Conservation (phyloP, 176 grass and related monocot genomes). For the Bromus sterilis region DNA sequence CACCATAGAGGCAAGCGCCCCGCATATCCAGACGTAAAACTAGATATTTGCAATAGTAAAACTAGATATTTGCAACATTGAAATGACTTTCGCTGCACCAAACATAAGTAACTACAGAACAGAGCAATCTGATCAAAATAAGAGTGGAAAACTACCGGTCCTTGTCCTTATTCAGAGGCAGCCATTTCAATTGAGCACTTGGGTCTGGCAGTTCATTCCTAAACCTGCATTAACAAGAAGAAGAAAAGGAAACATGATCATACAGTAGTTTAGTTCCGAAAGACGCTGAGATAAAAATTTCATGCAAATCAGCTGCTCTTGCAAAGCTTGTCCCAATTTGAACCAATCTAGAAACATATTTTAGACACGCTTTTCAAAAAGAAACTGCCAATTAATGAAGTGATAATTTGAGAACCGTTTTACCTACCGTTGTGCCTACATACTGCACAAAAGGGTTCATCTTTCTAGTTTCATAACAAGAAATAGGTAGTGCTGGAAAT, state of each 20-base stretch:
- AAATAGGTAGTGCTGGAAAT: not conserved
- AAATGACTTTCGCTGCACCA: not conserved
- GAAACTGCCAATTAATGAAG: not conserved
- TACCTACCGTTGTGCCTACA: not conserved
- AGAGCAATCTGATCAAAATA: not conserved
- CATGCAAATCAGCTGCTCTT: slow-evolving; percentile 17
- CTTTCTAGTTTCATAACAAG: not conserved
- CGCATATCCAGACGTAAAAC: not conserved
- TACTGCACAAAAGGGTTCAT: not conserved
- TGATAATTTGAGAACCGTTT: not conserved
- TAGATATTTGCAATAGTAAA: not conserved
- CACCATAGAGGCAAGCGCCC: not conserved
- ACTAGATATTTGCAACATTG: not conserved
- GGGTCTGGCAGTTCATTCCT: slow-evolving; percentile 94
- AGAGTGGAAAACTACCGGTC: slow-evolving; percentile 51
- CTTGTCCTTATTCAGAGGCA: slow-evolving; percentile 88
- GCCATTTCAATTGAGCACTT: slow-evolving; percentile 72
- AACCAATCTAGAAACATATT: not conserved
- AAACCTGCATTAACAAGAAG: slow-evolving; percentile 48
- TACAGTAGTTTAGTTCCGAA: not conserved
- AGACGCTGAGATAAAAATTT: not conserved
- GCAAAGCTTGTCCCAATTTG: not conserved
- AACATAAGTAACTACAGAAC: not conserved
- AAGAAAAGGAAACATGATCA: not conserved
- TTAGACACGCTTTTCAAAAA: not conserved